Evolutionary conservation across 164 flowering plant species (phyloP).

Genomic region (Brasenia schreberi): DNA sequence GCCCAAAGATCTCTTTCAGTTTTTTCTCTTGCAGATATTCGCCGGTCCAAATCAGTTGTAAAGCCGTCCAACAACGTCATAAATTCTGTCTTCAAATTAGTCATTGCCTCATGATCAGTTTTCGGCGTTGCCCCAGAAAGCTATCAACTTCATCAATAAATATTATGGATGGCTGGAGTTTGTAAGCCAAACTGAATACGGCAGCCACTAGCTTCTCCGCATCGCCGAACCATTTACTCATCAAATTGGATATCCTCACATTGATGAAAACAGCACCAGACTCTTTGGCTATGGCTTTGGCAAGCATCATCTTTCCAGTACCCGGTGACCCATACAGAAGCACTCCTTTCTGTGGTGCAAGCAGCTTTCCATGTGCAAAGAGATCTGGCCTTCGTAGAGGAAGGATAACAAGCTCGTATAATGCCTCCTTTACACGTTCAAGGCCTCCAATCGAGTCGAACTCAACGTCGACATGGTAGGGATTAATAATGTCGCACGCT

Average conservation of each 20-base stretch:
- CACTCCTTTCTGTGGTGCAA: conserved; percentile 60
- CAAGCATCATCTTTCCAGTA: conserved; percentile 74
- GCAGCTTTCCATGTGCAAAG: conserved; percentile 56
- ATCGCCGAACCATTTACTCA: conserved; percentile 86
- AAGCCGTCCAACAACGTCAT: conserved; percentile 88
- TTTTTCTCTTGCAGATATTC: too few species aligned
- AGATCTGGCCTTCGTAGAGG: conserved; percentile 55
- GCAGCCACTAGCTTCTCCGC: conserved; percentile 74
- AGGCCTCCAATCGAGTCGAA: conserved; percentile 61
- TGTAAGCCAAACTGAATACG: conserved; percentile 63
- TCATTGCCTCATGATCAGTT: conserved; percentile 47
- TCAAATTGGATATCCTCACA: conserved; percentile 51
- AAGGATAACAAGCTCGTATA: conserved; percentile 57
- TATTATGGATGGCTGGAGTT: conserved; percentile 76
- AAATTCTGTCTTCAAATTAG: conserved; percentile 76
- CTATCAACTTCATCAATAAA: conserved; percentile 81
- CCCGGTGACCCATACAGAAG: conserved; percentile 71
- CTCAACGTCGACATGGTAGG: conserved; percentile 50
- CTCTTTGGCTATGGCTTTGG: conserved; percentile 73
- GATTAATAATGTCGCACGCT: conserved; percentile 61
- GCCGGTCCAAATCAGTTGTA: too few species aligned
- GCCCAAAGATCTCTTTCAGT: too few species aligned
- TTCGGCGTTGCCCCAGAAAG: conserved; percentile 62
- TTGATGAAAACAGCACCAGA: conserved; percentile 71
- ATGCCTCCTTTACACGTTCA: conserved; percentile 42